Base-by-base conservation (phyloP, 2,329 filamentous ascomycete species). In the Calonectria henricotiae region DNA sequence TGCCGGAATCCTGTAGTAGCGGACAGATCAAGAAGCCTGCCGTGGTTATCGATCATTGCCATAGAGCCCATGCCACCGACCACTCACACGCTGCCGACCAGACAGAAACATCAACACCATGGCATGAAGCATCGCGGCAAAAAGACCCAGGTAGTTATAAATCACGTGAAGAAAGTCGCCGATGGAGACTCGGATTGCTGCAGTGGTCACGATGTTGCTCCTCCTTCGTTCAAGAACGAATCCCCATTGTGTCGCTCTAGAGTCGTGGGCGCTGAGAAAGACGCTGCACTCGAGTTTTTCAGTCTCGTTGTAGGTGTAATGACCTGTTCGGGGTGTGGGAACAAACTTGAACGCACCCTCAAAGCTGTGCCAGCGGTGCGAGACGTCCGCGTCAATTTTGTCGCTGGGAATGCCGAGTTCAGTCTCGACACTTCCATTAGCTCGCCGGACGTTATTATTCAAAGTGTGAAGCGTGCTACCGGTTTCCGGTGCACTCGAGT, bases 361-460 rank as follows among this genome's bases (percentile, higher is more conserved):
- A 30, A 25, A 17, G 20, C 5, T 9, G 37, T 60, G 12, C 32
- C 32, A 12, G 20, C 32, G 5, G 54, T 60, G 23, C 13, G 71
- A 3, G 81, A 80, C 3, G 79, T 1, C 78, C 75, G 0, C 4
- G 80, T 84, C 69, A 83, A 83, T 67, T 84, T 83, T 43, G 80
- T 83, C 71, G 80, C 80, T 75, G 81, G 81, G 4, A 79, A 76
- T 7, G 82, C 78, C 46, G 81, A 83, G 23, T 80, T 84, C 55
- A 71, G 62, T 5, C 30, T 83, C 1, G 77, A 83, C 54, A 65
- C 67, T 0, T 70, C 74, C 1, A 54, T 75, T 9, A 76, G 71
- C 9, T 78, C 71, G 1, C 73, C 73, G 1, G 78, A 80, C 4
- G 74, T 80, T 5, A 76, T 80, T 17, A 73, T 82, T 6, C 77